Evolutionary conservation across 345 rosid species (phyloP), one percentile per base, ranked within the genome.

Genomic region (Populus ilicifolia): DNA sequence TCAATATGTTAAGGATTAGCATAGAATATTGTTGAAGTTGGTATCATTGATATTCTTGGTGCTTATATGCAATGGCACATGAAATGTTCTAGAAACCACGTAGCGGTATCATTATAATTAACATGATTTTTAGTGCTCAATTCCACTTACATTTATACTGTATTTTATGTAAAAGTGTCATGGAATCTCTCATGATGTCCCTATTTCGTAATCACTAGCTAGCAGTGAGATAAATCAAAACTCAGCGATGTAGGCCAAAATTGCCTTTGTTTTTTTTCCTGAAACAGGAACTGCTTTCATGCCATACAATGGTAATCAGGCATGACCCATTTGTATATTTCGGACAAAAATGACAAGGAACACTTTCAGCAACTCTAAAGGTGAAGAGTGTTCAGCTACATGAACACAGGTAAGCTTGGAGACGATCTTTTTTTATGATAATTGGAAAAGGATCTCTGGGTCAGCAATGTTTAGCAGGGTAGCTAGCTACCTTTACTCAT

Each of bases 171-270:
- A 23, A 27, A 12, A 48, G 70, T 64, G 70, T 35, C 29, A 14
- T 46, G 50, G 71, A 75, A 75, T 48, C 78, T 33, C 62, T 65
- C 27, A 64, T 64, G 30, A 74, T 63, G 77, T 74, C 25, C 70
- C 16, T 3, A 67, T n/a, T 67, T 56, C 61, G 70, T 63, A 74
- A 74, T 74, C 70, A 69, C 69, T 74, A 74, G 27, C 77, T 64
- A 0, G 2, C 18, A 18, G 30, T 38, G 20, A 20, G 20, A 36
- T 18, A 21, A 36, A 29, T 29, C 16, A 13, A 33, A 65, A 33
- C 29, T 43, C 48, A 52, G 41, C 46, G 75, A 35, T 36, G 75
- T 17, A 39, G 21, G 39, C 69, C 36, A 66, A 12, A 62, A 44
- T 46, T 16, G 65, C 2, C 27, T 5, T 25, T 11, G 16, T 38